Conservation (phyloP, 1,284 basidiomycete genomes). For the Malassezia obtusa region DNA sequence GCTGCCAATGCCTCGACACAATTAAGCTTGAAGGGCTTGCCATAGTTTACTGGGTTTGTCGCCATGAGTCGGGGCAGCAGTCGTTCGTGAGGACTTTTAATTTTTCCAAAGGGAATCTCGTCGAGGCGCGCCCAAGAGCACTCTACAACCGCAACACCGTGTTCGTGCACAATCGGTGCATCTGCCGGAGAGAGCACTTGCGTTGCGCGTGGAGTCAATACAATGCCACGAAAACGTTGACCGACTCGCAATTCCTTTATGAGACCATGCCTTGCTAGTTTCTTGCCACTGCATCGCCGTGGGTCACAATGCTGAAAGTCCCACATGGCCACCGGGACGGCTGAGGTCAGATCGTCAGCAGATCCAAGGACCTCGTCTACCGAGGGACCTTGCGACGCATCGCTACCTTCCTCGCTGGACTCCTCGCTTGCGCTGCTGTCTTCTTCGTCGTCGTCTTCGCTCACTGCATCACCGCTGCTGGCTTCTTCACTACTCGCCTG, state of each 20-base stretch:
- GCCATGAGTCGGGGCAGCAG: conserved; percentile 51
- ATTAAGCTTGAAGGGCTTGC: conserved; percentile 44
- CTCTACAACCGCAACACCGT: conserved; percentile 87
- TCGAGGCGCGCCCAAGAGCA: conserved; percentile 93
- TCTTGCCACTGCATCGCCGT: conserved; percentile 85
- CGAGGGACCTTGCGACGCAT: neutral
- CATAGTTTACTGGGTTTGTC: conserved; percentile 45
- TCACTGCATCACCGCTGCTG: conserved; percentile 7
- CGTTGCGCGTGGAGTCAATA: conserved; percentile 84
- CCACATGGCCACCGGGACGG: conserved; percentile 41
- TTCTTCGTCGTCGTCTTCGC: conserved; percentile 7
- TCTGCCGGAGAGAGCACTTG: conserved; percentile 74
- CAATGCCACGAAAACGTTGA: conserved; percentile 76
- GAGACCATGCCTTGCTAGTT: conserved; percentile 72
- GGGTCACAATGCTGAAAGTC: conserved; percentile 98
- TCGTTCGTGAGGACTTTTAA: conserved; percentile 82
- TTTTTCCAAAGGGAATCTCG: conserved; percentile 87
- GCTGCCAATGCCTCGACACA: conserved; percentile 44
- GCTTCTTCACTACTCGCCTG: neutral
- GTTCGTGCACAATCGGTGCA: conserved; percentile 63
- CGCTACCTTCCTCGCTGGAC: neutral
- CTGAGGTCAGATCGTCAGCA: conserved; percentile 3
- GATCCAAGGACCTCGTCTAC: neutral
- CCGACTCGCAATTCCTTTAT: conserved; percentile 77
- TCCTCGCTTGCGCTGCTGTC: neutral